Evolutionary conservation across 768 basidiomycete genomes (phyloP), one percentile per base, ranked within the genome.

Genomic region (Podaxis pistillaris): DNA sequence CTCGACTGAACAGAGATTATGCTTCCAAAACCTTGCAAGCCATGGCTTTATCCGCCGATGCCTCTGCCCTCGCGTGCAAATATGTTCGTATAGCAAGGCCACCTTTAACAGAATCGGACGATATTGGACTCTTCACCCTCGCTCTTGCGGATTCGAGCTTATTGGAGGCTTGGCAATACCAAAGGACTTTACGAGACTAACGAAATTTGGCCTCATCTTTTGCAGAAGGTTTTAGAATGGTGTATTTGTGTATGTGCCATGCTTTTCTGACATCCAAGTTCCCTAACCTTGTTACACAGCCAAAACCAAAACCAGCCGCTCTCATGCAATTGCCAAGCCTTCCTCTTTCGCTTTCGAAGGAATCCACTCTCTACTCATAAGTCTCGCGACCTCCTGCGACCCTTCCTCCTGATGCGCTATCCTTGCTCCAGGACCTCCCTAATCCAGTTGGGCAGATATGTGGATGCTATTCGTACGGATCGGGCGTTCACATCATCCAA

Each of bases 61-160:
- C 87, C 0, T 73, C 79, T 30, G 72, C 81, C 2, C 83, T 91
- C 47, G 81, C 94, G 38, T 81, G 90, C 56, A 83, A 82, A 71
- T 94, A 92, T 68, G 77, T 94, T 37, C 86, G 88, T 50, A 89
- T 89, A 1, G 88, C 86, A n/a, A 90, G 89, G 66, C 91, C 93
- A 8, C 76, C 81, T 0, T 78, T 93, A 26, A 84, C 81, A 0
- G 86, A 89, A 65, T 88, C 87, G 6, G 79, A 81, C 51, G 90
- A 92, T 72, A 79, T 93, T 56, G 85, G 89, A 65, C 75, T 82
- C n/a, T 93, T 93, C 68, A 72, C 83, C 1, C 68, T 87, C 26
- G 88, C 93, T 1, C 77, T 94, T 26, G 86, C 86, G 0, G 83
- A 90, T 30, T 76, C 80, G 0, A 87, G 81, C 67, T 74, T 93